These are phyloP conservation scores for Colletotrichum gloeosporioides DNA, from an alignment of 2,329 filamentous ascomycete genomes.

Conservation along the genomic window DNA sequence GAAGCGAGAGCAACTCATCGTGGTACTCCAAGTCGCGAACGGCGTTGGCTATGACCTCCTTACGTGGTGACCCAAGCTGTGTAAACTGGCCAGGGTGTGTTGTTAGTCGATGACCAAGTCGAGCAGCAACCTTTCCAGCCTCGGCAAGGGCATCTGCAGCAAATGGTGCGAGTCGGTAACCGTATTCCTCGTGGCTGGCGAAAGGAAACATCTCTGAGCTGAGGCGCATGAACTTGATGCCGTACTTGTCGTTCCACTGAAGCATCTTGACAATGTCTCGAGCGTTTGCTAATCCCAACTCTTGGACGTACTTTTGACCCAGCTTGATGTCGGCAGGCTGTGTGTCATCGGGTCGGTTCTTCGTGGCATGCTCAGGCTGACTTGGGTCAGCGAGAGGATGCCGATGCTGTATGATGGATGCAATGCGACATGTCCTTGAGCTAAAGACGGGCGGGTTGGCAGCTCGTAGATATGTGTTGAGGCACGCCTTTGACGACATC, in stretches of 20 bases:
- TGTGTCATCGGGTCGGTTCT: constrained; percentile 82
- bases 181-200: constrained; percentile 85
- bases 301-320: constrained; percentile 77
- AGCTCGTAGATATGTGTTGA: constrained; percentile 88
- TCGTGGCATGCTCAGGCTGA: constrained; percentile 80
- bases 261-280: constrained; percentile 85
- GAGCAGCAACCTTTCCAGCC: constrained; percentile 76
- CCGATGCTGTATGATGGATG: constrained; percentile 88
- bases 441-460: constrained; percentile 86
- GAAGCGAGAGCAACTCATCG: constrained; percentile 79
- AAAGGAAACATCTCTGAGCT: constrained; percentile 98
- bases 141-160: constrained; percentile 79
- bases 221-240: constrained; percentile 89
- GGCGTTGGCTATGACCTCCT: constrained; percentile 77
- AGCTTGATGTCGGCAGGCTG: constrained; percentile 69
- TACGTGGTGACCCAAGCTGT: constrained; percentile 83
- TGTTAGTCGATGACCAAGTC: constrained; percentile 83
- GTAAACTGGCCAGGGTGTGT: constrained; percentile 95
- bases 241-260: constrained; percentile 89
- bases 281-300: constrained; percentile 81
- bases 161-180: constrained; percentile 85
- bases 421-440: constrained; percentile 88
- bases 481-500: constrained; percentile 67
- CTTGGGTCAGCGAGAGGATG: constrained; percentile 79
- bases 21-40: constrained; percentile 88